Evolutionary conservation across 768 basidiomycete genomes (phyloP), one percentile per base, ranked within the genome.

Genomic region (Pulveroboletus sp.): DNA sequence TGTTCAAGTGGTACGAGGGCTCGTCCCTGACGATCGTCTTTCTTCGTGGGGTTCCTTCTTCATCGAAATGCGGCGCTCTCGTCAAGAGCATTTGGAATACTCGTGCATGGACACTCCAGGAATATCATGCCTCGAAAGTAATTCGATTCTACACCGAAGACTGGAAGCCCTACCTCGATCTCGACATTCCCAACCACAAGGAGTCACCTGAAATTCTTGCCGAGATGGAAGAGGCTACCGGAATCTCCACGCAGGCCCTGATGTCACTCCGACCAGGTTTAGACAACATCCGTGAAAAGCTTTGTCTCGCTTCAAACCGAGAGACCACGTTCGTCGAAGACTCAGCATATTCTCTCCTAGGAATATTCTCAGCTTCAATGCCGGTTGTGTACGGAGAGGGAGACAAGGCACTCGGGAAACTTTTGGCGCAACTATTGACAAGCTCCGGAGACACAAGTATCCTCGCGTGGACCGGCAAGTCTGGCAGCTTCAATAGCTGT

Each of bases 1-100:
- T 56, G 55, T 56, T 56, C 31, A 37, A 36, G 30, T 54, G 51
- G 55, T 53, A 53, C 19, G 23, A 24, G 16, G 27, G 47, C 8
- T 53, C 47, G 5, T 16, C 42, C 3, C 3, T 49, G 22, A 55
- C 51, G 5, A 6, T 53, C 12, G 27, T 53, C 11, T 45, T 42
- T 24, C 44, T 53, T 23, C 30, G 8, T 27, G 54, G 40, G 3
- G 51, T 56, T 24, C 41, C 1, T 14, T 23, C 19, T 5, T 20
- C 40, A 4, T 29, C 51, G 3, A 12, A 7, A 10, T 47, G 32
- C 2, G 54, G 51, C 5, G 47, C 16, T 23, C 47, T 55, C 1
- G 14, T n/a, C 7, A 20, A 7, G 27, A 53, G 40, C 30, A 24
- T 27, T 11, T 56, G 51, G 55, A 54, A 49, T 23, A 35, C 31